These are phyloP conservation scores for Agrostemma githago DNA, from an alignment of 148 eudicot species.

Conservation along the genomic window DNA sequence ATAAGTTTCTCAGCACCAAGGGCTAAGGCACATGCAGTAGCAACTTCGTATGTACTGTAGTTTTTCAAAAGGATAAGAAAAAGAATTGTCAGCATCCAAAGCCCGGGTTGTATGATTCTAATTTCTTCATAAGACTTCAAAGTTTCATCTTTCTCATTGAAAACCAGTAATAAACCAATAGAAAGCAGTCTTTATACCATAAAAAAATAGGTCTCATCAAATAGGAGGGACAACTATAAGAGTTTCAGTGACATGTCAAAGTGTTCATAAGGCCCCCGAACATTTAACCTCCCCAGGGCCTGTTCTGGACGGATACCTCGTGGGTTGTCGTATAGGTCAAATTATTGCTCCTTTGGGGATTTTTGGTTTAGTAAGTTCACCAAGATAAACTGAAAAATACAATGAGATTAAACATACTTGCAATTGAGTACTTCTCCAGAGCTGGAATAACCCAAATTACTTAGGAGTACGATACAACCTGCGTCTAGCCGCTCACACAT, in stretches of 20 bases:
- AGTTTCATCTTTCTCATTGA: not conserved
- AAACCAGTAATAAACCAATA: not conserved
- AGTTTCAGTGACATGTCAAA: not conserved
- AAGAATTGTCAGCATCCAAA: constrained; percentile 5
- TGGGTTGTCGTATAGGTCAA: not conserved
- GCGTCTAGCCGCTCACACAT: constrained; percentile 89
- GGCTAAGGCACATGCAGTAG: constrained; percentile 96
- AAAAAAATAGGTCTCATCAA: too few species aligned
- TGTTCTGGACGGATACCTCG: not conserved
- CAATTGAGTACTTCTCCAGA: constrained; percentile 94
- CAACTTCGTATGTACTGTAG: constrained; percentile 89
- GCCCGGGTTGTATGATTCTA: not conserved
- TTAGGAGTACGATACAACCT: constrained; percentile 71
- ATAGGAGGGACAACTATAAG: not conserved
- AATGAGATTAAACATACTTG: constrained; percentile 79
- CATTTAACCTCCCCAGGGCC: not conserved
- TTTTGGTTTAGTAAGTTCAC: not conserved
- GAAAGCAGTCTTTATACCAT: not conserved
- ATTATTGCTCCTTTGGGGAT: not conserved
- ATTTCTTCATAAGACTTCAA: not conserved
- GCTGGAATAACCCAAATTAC: constrained; percentile 95
- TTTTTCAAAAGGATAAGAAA: constrained; percentile 5
- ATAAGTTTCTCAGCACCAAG: constrained; percentile 94
- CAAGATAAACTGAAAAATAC: constrained; percentile 32
- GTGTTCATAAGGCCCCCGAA: not conserved